phyloP scores from a whole-genome alignment of 2,329 filamentous ascomycete genomes.

The Hyphodiscus sp. region DNA sequence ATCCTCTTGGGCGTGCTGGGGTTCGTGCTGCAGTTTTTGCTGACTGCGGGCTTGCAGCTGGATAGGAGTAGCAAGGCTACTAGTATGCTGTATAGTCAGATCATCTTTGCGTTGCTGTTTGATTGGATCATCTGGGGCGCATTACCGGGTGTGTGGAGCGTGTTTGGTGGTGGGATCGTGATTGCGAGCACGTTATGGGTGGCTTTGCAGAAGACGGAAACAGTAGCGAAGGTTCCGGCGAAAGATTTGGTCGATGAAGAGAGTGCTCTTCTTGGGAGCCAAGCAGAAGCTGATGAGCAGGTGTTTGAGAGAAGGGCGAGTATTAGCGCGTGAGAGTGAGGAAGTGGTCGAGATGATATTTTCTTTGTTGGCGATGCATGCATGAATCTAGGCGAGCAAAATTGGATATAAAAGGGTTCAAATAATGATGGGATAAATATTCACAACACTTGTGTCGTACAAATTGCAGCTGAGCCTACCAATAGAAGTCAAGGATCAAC shows the following conservation, averaged over 20 bases:
- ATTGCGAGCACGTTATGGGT: constrained; percentile 28
- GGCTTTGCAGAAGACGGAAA: constrained; percentile 22
- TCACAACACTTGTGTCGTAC: too few species aligned
- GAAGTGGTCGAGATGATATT: too few species aligned
- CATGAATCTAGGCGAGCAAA: too few species aligned
- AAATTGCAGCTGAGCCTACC: too few species aligned
- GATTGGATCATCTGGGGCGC: constrained; percentile 29
- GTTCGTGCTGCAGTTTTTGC: constrained; percentile 79
- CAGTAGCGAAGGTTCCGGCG: not conserved
- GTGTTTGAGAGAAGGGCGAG: constrained; percentile 12
- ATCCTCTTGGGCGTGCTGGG: constrained; percentile 64
- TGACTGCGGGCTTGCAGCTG: constrained; percentile 65
- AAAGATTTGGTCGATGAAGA: constrained; percentile 21
- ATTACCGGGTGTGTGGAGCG: constrained; percentile 24
- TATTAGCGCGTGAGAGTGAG: constrained; percentile 1
- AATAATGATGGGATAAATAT: too few species aligned
- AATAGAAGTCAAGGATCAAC: too few species aligned
- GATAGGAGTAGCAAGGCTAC: constrained; percentile 34
- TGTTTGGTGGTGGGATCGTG: constrained; percentile 25
- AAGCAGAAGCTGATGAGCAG: constrained; percentile 9
- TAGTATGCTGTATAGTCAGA: constrained; percentile 64
- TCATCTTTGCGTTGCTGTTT: constrained; percentile 51
- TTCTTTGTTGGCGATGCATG: too few species aligned
- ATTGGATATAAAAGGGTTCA: too few species aligned
- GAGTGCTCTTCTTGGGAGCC: constrained; percentile 21